A percentile compares a stretch with the other conserved stretches of the same genome.
phyloP scores from a whole-genome alignment of 371 early-diverging fungal genomes.

The Apophysomyces elegans region DNA sequence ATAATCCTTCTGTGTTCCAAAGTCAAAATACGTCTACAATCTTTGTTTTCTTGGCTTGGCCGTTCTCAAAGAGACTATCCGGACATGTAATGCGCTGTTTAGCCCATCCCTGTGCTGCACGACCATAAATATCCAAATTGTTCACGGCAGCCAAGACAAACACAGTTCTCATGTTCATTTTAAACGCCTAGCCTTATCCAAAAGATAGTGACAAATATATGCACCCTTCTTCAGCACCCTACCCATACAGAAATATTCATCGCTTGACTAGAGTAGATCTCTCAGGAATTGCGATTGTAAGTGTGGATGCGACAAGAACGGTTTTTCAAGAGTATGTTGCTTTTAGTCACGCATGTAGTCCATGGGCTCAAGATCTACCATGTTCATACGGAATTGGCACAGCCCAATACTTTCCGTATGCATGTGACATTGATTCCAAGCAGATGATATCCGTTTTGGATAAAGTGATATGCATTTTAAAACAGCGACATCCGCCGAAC shows the following conservation, averaged over 20 bases:
- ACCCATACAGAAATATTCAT: constrained; percentile 5
- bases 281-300: background rate
- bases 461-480: no score
- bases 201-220: constrained; percentile 13
- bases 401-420: no score
- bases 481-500: no score
- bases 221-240: constrained; percentile 13
- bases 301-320: background rate
- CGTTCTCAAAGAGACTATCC: constrained; percentile 17
- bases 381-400: no score
- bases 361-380: background rate
- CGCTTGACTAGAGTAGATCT: background rate
- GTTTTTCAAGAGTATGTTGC: background rate
- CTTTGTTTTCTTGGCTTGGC: constrained; percentile 3
- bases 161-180: constrained; percentile 1
- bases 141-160: constrained; percentile 17
- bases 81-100: constrained; percentile 14
- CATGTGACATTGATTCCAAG: no score
- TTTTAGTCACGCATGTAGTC: background rate
- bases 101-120: constrained; percentile 21
- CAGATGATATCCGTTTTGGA: no score
- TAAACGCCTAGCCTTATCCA: no score
- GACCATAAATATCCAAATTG: constrained; percentile 23
- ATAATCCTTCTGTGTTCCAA: constrained; percentile 17
- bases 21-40: constrained; percentile 18